Evolutionary conservation across 164 flowering plant genomes (phyloP).

Genomic region (Warburgia ugandensis): DNA sequence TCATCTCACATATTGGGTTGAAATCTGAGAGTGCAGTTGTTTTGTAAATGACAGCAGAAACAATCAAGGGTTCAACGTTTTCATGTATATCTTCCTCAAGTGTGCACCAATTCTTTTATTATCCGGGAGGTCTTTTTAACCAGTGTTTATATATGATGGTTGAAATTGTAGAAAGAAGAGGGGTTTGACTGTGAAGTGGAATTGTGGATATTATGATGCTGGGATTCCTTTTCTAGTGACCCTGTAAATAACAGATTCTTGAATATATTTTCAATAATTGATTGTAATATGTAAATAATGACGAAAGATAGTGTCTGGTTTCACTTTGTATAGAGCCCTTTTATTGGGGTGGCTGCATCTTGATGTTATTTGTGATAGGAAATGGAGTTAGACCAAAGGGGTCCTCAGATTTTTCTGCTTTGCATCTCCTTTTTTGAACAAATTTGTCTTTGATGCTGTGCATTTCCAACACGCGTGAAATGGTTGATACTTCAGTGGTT

Average conservation of each 20-base stretch:
- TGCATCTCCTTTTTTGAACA: too few relatives aligned
- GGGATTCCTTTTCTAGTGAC: constrained; percentile 10
- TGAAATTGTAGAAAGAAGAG: constrained; percentile 12
- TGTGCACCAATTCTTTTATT: constrained; percentile 45
- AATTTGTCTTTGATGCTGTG: too few relatives aligned
- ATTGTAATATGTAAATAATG: constrained; percentile 15
- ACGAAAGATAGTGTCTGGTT: constrained; percentile 4
- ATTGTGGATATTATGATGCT: constrained; percentile 9
- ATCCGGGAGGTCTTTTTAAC: constrained; percentile 27
- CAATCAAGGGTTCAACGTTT: too few relatives aligned
- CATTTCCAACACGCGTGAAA: too few relatives aligned
- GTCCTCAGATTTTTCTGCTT: not conserved
- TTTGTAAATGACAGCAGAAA: too few relatives aligned
- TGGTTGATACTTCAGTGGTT: too few relatives aligned
- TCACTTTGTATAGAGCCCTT: constrained; percentile 1
- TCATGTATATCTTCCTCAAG: constrained; percentile 20
- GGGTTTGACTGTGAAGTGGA: constrained; percentile 10
- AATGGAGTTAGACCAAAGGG: not conserved
- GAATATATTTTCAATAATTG: constrained; percentile 13
- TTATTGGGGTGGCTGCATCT: constrained; percentile 1
- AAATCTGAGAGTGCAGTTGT: too few relatives aligned
- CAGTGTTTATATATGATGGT: constrained; percentile 26
- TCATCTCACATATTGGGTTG: too few relatives aligned
- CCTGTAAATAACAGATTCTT: constrained; percentile 21
- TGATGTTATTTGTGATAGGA: too few relatives aligned